Percentiles rank a stretch among this genome's conserved stretches.
phyloP scores from a whole-genome alignment of 2,329 filamentous ascomycete genomes.

The Aspergillus ochraceoroseus region DNA sequence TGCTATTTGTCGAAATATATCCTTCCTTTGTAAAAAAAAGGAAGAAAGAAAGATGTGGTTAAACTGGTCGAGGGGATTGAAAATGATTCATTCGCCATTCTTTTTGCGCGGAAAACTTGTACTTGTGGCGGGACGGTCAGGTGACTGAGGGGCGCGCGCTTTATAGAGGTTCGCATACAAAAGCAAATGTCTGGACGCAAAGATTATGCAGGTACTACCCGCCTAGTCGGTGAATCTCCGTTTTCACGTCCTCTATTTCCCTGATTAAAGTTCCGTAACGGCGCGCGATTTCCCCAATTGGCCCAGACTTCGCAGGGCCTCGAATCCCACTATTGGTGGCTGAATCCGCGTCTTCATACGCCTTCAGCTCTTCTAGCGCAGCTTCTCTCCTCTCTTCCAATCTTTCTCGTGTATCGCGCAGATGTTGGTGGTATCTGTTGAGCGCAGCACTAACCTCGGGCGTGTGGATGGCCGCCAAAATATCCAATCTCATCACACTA shows the following conservation, averaged over 20 bases:
- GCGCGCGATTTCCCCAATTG: constrained; percentile 37
- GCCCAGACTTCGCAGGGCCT: constrained; percentile 17
- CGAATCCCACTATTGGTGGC: constrained; percentile 3
- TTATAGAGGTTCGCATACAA: background rate
- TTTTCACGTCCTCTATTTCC: constrained; percentile 33
- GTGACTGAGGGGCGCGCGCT: constrained; percentile 22
- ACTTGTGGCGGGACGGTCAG: constrained; percentile 28
- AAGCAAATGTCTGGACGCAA: constrained; percentile 11
- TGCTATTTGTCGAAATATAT: constrained; percentile 17
- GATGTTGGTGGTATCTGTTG: constrained; percentile 31
- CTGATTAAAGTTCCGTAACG: constrained; percentile 36
- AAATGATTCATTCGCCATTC: constrained; percentile 1
- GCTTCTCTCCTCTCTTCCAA: constrained; percentile 31
- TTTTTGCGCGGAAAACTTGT: constrained; percentile 24
- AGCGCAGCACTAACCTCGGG: constrained; percentile 36
- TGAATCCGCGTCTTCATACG: constrained; percentile 33
- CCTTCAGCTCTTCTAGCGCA: constrained; percentile 32
- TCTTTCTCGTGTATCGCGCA: constrained; percentile 26
- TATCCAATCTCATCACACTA: constrained; percentile 38
- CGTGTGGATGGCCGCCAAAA: constrained; percentile 37
- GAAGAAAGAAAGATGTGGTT: no score
- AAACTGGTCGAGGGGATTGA: background rate
- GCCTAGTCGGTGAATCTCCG: constrained; percentile 29
- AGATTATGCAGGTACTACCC: constrained; percentile 1
- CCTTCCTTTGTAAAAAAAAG: no score